Base-by-base conservation (phyloP, 2,329 filamentous ascomycete species). In the Acrocalymma vagum region DNA sequence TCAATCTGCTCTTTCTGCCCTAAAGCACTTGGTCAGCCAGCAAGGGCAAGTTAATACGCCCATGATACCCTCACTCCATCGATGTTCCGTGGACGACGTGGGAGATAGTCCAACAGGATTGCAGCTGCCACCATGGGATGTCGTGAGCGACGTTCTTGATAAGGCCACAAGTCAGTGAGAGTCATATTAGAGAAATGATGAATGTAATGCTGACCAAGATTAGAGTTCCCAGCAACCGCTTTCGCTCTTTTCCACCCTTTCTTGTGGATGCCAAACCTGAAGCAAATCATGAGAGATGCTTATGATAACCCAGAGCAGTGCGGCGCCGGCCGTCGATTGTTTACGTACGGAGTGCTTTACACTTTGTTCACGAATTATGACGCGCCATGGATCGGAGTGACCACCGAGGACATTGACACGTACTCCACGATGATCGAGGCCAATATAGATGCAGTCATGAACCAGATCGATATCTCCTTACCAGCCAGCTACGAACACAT, bases 381-480 rank as follows among this genome's bases (percentile, higher is more conserved):
- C 3, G 28, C 7, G 26, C 35, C 11, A 36, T 39, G 45, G 32
- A 28, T 9, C 34, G 32, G 13, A 9, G 18, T 13, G 9, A 4
- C 15, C 14, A 10, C 11, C 10, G 14, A 23, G 5, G 9, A 17
- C 23, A 23, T 42, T 50, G n/a, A 31, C 29, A 42, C 4, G 31
- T 47, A 25, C 29, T 24, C 3, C 51, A 51, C 36, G 34, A 55
- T 5, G 40, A 55, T 74, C 44, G 63, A 61, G 9, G 48, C 57
- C 10, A 77, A 77, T 31, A 55, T 77, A 9, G 71, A 75, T 44
- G 62, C 47, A 29, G 43, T 42, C 9, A 47, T 63, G 41, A 45
- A 43, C 11, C 41, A 55, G 18, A 24, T 63, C 8, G 50, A 55
- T 18, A 38, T 60, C 3, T 51, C 55, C 25, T 23, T 61, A 17